Evolutionary conservation across 495 filamentous ascomycete genomes (phyloP), one percentile per base, ranked within the genome.

Genomic region (Hypoxylon fuscum): DNA sequence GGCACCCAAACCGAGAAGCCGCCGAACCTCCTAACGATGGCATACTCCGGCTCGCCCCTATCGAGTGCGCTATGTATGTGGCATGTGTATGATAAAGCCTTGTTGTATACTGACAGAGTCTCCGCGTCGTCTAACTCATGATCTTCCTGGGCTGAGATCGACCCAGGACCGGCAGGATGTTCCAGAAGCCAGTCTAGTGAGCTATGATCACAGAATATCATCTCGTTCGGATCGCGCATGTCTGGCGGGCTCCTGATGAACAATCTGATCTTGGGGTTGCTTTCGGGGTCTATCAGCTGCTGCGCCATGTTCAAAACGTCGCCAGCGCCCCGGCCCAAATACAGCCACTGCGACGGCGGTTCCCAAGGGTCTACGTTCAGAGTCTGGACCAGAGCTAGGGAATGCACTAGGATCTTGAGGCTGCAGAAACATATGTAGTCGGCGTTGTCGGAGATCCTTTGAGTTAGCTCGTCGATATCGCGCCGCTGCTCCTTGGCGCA

Each of bases 1-100:
- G 75, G 76, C 29, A 76, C 59, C 38, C 70, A 69, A 1, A 78
- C 51, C 12, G 77, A 66, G 32, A 79, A 78, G 1, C 70, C 75
- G 15, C 46, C 69, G 12, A 80, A 51, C 23, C 76, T 69, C 25
- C 76, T 66, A 11, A 70, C 66, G n/a, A 76, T 50, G 18, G 70
- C 57, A 51, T 59, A 68, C 3, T 58, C 63, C 0, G 66, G 54
- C 32, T 77, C 71, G 7, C 59, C 54, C 8, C 32, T 45, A 8
- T 72, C 64, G 12, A 73, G 50, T 3, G 73, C 68, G 12, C 51
- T 53, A n/a, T 72, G 63, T 0, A 78, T 50, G 35, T 65, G 62
- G 48, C 74, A 77, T 3, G 69, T 68, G 48, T 77, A 77, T 9
- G 58, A 55, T 1, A 79, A 45, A 12, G 67, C 64, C n/a, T 67